Evolutionary conservation across 23 red algal genomes (phyloP), one percentile per base, ranked within the genome.

Genomic region (Porphyridium purpureum): DNA sequence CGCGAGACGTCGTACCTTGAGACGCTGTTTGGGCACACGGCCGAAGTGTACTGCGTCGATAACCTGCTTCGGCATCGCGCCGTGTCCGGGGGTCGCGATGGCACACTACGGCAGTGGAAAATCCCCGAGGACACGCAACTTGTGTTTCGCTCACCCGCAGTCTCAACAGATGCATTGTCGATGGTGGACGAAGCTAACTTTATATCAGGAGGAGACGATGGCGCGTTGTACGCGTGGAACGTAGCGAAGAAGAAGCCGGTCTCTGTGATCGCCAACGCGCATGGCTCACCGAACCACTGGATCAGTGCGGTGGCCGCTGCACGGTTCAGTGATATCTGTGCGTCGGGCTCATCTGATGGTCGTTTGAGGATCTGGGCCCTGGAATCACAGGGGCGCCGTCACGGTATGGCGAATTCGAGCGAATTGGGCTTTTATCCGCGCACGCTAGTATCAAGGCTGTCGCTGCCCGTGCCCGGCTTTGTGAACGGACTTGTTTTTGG

Each of bases 101-200:
- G 88, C 21, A 81, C 88, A 4, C 40, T 94, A 22, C 77, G 88
- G 4, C 27, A 76, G 19, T 94, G 81, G 64, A 94, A 94, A 54
- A 56, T 94, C 38, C 52, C 63, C 0, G 88, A 94, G 21, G 78
- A 64, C 27, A 70, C 77, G 6, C 88, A 94, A 53, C 59, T 94
- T 7, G 67, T 94, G 17, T 94, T 72, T 56, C 53, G 80, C 8
- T 71, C 55, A 17, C 72, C 60, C 9, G 58, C 72, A 28, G 59
- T 64, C 26, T 74, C 76, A 20, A 62, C 84, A 2, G 88, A 94
- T 61, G 30, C 68, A 15, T 70, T 94, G 27, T 20, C 88, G 7
- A 72, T 76, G 68, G 27, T 84, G 5, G 70, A 27, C 31, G 69
- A 78, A 25, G 56, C 49, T 14, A 29, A 56, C 11, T 94, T 84